Evolutionary conservation across 2,329 filamentous ascomycete genomes (phyloP).

Genomic region (Clonostachys rhizophaga): DNA sequence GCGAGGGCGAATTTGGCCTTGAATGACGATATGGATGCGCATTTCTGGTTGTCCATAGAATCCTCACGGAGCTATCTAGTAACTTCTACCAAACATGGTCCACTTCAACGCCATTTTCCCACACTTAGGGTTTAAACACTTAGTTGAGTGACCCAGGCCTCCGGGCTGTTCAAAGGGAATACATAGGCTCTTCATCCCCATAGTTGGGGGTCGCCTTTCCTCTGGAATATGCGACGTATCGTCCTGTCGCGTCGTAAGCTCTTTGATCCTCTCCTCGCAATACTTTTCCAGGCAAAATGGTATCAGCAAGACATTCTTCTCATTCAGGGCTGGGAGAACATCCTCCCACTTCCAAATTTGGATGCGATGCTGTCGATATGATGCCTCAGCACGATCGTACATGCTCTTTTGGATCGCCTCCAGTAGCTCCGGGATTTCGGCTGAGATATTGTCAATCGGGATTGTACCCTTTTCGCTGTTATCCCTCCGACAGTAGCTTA

Average conservation of each 20-base stretch:
- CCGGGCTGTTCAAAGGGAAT: slow-evolving; percentile 80
- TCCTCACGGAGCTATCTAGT: slow-evolving; percentile 27
- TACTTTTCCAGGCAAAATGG: slow-evolving; percentile 78
- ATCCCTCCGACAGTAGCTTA: slow-evolving; percentile 84
- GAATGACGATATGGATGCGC: too few species aligned
- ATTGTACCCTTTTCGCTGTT: slow-evolving; percentile 79
- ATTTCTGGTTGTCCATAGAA: too few species aligned
- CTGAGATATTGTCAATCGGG: slow-evolving; percentile 67
- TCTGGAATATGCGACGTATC: slow-evolving; percentile 49
- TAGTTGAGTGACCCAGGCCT: slow-evolving; percentile 74
- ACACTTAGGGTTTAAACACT: slow-evolving; percentile 90
- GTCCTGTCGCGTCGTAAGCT: slow-evolving; percentile 75
- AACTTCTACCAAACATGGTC: slow-evolving; percentile 86
- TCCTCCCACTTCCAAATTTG: slow-evolving; percentile 84
- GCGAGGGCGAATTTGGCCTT: too few species aligned
- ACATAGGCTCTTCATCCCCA: slow-evolving; percentile 68
- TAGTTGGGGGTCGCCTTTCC: slow-evolving; percentile 48
- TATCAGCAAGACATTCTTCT: slow-evolving; percentile 89
- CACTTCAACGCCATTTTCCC: slow-evolving; percentile 71
- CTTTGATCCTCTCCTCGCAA: slow-evolving; percentile 95
- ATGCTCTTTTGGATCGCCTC: slow-evolving; percentile 88
- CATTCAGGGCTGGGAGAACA: slow-evolving; percentile 83
- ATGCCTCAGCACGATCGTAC: slow-evolving; percentile 67
- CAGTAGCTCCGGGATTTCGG: slow-evolving; percentile 73
- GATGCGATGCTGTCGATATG: slow-evolving; percentile 77